Conservation (phyloP, 495 filamentous ascomycete species). For the Penicillium paradoxum region DNA sequence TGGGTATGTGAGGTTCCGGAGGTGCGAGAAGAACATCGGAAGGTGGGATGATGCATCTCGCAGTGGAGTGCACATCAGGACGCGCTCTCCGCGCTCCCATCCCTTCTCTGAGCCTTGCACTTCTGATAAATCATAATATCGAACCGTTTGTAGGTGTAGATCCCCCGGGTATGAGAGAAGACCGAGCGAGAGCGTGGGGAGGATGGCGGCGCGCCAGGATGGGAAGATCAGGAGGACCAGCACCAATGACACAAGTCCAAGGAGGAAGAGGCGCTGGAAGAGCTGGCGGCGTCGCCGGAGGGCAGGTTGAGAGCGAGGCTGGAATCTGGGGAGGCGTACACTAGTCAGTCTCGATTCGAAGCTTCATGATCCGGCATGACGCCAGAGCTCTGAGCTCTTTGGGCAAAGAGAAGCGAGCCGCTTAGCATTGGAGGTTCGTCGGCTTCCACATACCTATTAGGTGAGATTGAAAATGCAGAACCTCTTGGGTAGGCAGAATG, state of each 20-base stretch:
- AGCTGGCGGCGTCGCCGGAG: constrained; percentile 70
- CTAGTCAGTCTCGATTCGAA: constrained; percentile 5
- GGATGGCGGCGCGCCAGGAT: constrained; percentile 62
- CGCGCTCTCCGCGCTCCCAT: constrained; percentile 92
- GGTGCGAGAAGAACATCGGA: constrained; percentile 96
- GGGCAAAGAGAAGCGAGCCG: constrained; percentile 4
- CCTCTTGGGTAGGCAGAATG: constrained; percentile 59
- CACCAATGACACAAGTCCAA: constrained; percentile 49
- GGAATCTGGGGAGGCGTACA: constrained; percentile 58
- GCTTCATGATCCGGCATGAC: constrained; percentile 6
- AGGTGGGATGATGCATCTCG: constrained; percentile 91
- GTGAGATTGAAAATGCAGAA: constrained; percentile 78
- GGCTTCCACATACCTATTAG: constrained; percentile 67
- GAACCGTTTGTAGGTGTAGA: constrained; percentile 82
- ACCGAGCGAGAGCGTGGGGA: constrained; percentile 61
- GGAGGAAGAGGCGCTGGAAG: constrained; percentile 57
- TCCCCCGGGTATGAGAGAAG: constrained; percentile 64
- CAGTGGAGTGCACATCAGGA: constrained; percentile 90
- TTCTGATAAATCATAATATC: constrained; percentile 92
- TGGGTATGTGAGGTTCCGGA: constrained; percentile 94
- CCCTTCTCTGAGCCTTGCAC: constrained; percentile 84
- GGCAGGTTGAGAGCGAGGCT: constrained; percentile 74
- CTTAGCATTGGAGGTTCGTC: background rate
- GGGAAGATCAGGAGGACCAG: constrained; percentile 64
- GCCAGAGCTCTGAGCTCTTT: background rate